Conservation (phyloP, 2,329 filamentous ascomycete genomes). For the Pyrenochaeta sp. region DNA sequence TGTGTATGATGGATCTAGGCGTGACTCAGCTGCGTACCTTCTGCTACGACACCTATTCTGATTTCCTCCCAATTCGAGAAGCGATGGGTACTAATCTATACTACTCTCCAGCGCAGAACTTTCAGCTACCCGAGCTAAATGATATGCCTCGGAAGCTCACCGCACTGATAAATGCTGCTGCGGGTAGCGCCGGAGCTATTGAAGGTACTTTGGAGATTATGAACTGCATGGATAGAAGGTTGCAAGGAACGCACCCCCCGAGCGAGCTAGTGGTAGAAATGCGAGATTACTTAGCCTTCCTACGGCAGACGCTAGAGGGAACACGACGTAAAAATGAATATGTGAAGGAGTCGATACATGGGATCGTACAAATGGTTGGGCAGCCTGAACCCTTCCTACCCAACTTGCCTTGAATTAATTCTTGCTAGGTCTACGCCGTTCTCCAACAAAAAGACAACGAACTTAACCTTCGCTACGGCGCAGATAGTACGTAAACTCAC, state of each 20-base stretch:
- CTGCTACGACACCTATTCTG: neutral
- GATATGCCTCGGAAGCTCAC: constrained; percentile 11
- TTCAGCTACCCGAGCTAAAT: neutral
- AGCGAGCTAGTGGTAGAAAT: neutral
- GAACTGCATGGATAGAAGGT: neutral
- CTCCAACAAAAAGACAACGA: neutral
- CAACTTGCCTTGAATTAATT: neutral
- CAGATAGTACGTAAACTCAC: neutral
- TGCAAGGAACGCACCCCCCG: neutral
- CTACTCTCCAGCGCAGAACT: neutral
- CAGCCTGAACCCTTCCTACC: neutral
- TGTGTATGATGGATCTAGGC: constrained; percentile 5
- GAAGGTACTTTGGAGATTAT: neutral
- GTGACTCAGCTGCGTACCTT: constrained; percentile 3
- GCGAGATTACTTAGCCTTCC: constrained; percentile 2
- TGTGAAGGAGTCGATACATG: constrained; percentile 9
- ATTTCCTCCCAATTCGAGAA: constrained; percentile 10
- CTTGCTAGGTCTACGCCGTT: neutral
- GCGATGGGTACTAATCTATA: constrained; percentile 12
- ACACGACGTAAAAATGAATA: constrained; percentile 10
- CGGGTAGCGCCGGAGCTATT: constrained; percentile 6
- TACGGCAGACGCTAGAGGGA: constrained; percentile 5
- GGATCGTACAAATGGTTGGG: constrained; percentile 8
- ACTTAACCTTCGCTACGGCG: neutral
- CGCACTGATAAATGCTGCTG: constrained; percentile 8